A percentile compares a stretch with the other conserved stretches of the same genome.
Evolutionary conservation across 371 early-diverging fungal genomes (phyloP).

Genomic region (Saksenaea oblongispora): DNA sequence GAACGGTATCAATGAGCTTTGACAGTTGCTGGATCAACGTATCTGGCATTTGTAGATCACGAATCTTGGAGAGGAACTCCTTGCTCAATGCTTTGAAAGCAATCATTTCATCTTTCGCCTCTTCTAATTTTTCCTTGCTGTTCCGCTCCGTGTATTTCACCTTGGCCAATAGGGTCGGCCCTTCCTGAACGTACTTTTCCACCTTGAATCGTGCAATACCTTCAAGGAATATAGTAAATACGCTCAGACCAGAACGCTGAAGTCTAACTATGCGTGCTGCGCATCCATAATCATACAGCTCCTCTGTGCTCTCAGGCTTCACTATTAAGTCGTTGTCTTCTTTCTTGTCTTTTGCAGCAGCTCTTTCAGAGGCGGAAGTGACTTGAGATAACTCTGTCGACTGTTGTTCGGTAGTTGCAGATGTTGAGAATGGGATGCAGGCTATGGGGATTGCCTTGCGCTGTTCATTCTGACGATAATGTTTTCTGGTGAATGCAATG

Average conservation of each 20-base stretch:
- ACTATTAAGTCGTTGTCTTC: slow-evolving; percentile 3
- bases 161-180: slow-evolving; percentile 23
- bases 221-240: slow-evolving; percentile 34
- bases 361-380: neutral
- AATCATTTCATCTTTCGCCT: slow-evolving; percentile 33
- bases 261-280: slow-evolving; percentile 41
- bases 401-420: neutral
- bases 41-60: slow-evolving; percentile 69
- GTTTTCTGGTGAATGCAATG: slow-evolving; percentile 25
- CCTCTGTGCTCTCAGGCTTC: slow-evolving; percentile 8
- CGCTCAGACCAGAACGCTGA: slow-evolving; percentile 29
- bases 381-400: neutral
- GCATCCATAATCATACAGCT: slow-evolving; percentile 36
- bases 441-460: slow-evolving; percentile 20
- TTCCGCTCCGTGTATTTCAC: slow-evolving; percentile 20
- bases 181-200: slow-evolving; percentile 11
- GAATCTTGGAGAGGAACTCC: slow-evolving; percentile 56
- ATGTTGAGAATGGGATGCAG: slow-evolving; percentile 24
- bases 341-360: neutral
- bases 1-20: slow-evolving; percentile 62
- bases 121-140: slow-evolving; percentile 51
- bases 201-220: slow-evolving; percentile 31
- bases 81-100: slow-evolving; percentile 60
- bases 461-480: slow-evolving; percentile 28
- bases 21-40: slow-evolving; percentile 62